Base-by-base conservation (phyloP, 306 rosid genomes). In the Hippophae gyantsensis region DNA sequence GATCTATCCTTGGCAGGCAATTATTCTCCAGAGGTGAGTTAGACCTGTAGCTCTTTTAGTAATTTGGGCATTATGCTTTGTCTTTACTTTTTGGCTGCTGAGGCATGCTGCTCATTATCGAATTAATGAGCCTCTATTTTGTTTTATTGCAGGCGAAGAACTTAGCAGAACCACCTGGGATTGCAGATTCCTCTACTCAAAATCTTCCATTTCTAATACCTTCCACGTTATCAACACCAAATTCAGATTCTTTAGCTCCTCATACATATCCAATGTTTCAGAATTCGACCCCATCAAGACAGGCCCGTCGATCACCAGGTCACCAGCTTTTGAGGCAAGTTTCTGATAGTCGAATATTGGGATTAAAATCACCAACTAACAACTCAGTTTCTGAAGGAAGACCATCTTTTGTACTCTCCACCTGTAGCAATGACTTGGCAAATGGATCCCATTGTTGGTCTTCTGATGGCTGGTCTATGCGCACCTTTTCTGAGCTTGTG, bases 381-480 rank as follows among this genome's bases (percentile, higher is more conserved):
- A 67, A 44, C 52, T 58, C 71, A 65, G 70, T 68, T 52, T 68
- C 89, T 44, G 95, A 90, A 79, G 94, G 82, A 73, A 87, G 71
- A 77, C 74, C 76, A 43, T 32, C 38, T 32, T 32, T 32, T 32
- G 69, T 27, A 51, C 71, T 66, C 55, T 85, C 87, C 42, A 65
- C 83, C 6, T 78, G 81, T 74, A 73, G 86, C 84, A 87, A 79
- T 64, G 92, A 81, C 68, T 79, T 79, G 23, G 44, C 74, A 42
- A 71, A 73, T 77, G 78, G 71, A 42, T 82, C 95, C 58, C 72
- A 49, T 47, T 82, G 81, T 58, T 90, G 83, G 26, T 87, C 96
- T 58, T 87, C 92, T 43, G 94, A 85, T 68, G 74, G 89, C 72
- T 90, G 97, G 87, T 90, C 96, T 63, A 69, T 84, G 79, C 75